These are phyloP conservation scores for Emericellopsis terricola DNA, from an alignment of 495 filamentous ascomycete species.

Conservation along the genomic window DNA sequence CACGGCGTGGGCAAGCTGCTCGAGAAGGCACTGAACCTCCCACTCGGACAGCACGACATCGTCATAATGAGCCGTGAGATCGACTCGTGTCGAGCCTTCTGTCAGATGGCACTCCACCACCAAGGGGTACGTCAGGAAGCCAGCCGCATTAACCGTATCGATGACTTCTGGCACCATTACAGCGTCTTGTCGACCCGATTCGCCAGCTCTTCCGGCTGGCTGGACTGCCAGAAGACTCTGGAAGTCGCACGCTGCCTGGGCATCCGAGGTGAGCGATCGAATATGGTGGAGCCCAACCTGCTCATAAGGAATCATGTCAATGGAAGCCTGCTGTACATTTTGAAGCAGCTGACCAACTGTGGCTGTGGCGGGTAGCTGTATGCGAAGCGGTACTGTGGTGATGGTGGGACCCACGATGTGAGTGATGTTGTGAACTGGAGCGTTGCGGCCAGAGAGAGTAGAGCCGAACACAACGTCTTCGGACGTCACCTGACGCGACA, in stretches of 20 bases:
- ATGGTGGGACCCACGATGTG: background rate
- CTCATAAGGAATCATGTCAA: constrained; percentile 1
- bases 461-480: background rate
- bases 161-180: background rate
- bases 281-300: constrained; percentile 1
- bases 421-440: background rate
- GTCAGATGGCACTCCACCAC: too few relatives aligned
- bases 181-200: background rate
- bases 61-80: too few relatives aligned
- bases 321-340: background rate
- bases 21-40: too few relatives aligned
- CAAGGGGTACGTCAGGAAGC: too few relatives aligned
- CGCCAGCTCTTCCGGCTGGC: background rate
- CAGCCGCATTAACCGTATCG: too few relatives aligned
- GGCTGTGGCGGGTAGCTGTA: background rate
- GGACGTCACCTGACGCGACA: too few relatives aligned
- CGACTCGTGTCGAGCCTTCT: too few relatives aligned
- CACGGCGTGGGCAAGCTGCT: too few relatives aligned
- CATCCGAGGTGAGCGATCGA: constrained; percentile 11
- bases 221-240: background rate
- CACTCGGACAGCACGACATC: too few relatives aligned
- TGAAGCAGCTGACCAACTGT: background rate
- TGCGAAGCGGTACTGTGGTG: background rate
- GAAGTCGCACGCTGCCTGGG: constrained; percentile 15
- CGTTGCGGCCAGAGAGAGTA: constrained; percentile 5